Evolutionary conservation across 2,329 filamentous ascomycete species (phyloP).

Genomic region (Metarhizium robertsii): DNA sequence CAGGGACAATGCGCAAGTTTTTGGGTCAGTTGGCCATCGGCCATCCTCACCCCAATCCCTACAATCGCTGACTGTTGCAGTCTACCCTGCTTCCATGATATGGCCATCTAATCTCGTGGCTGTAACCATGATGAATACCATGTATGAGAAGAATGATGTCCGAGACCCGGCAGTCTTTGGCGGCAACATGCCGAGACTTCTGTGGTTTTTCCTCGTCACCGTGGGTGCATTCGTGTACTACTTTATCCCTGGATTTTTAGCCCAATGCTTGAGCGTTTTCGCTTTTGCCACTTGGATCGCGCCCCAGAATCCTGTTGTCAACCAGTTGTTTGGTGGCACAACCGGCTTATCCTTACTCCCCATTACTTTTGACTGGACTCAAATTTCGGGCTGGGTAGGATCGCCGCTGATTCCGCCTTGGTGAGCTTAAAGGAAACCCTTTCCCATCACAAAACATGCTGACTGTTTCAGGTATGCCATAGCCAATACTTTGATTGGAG

Average conservation of each 20-base stretch:
- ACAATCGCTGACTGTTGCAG: slow-evolving; percentile 20
- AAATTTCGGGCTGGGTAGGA: slow-evolving; percentile 58
- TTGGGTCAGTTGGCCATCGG: slow-evolving; percentile 33
- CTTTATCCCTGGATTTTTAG: slow-evolving; percentile 61
- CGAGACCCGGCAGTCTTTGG: slow-evolving; percentile 46
- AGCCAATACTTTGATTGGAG: slow-evolving; percentile 61
- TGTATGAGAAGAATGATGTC: slow-evolving; percentile 52
- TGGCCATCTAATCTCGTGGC: slow-evolving; percentile 62
- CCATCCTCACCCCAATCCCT: slow-evolving; percentile 2
- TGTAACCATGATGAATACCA: slow-evolving; percentile 59
- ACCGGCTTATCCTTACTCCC: slow-evolving; percentile 60
- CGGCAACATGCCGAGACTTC: slow-evolving; percentile 56
- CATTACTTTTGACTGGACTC: slow-evolving; percentile 70
- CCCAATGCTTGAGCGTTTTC: slow-evolving; percentile 60
- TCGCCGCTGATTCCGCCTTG: slow-evolving; percentile 63
- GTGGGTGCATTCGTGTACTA: slow-evolving; percentile 53
- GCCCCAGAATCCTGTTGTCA: slow-evolving; percentile 57
- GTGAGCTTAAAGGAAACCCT: slow-evolving; percentile 23
- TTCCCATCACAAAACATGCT: neutral
- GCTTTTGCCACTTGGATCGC: slow-evolving; percentile 65
- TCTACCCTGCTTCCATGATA: slow-evolving; percentile 62
- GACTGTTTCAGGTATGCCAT: slow-evolving; percentile 52
- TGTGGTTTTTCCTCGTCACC: slow-evolving; percentile 53
- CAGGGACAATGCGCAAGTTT: slow-evolving; percentile 57
- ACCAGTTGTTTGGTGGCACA: slow-evolving; percentile 63